A percentile compares a stretch with the other conserved stretches of the same genome.
Conservation (phyloP, 306 rosid species). For the Vicia faba region DNA sequence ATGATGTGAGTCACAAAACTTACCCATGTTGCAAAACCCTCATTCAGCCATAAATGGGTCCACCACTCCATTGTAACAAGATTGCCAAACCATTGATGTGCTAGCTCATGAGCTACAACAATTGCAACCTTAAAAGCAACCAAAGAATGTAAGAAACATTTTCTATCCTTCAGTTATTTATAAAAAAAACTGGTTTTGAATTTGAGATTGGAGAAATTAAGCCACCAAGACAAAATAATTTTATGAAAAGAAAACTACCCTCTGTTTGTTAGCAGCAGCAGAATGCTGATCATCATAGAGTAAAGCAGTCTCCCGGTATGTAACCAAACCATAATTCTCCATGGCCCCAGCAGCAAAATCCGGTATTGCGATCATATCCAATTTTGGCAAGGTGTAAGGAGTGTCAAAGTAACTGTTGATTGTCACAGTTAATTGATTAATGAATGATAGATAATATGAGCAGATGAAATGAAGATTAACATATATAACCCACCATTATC, state of each 20-base stretch:
- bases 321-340: slow-evolving; percentile 97
- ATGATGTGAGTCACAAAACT: slow-evolving; percentile 33
- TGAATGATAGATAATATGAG: slow-evolving; percentile 32
- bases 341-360: slow-evolving; percentile 98
- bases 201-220: slow-evolving; percentile 33
- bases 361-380: slow-evolving; percentile 97
- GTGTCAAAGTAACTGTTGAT: slow-evolving; percentile 77
- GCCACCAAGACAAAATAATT: slow-evolving; percentile 28
- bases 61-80: slow-evolving; percentile 99
- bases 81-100: slow-evolving; percentile 99
- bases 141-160: slow-evolving; percentile 32
- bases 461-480: neutral
- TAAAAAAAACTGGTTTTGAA: slow-evolving; percentile 11
- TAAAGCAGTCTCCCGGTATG: slow-evolving; percentile 90
- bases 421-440: slow-evolving; percentile 32
- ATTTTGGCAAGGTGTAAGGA: slow-evolving; percentile 85
- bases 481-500: slow-evolving; percentile 17
- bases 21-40: slow-evolving; percentile 99
- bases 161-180: slow-evolving; percentile 26
- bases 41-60: slow-evolving; percentile 98
- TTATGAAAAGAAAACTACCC: slow-evolving; percentile 54
- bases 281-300: slow-evolving; percentile 89
- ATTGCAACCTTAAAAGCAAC: slow-evolving; percentile 67
- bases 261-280: slow-evolving; percentile 87
- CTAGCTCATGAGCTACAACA: slow-evolving; percentile 94